Base-by-base conservation (phyloP, 1,284 basidiomycete genomes). In the Tremellales sp. region DNA sequence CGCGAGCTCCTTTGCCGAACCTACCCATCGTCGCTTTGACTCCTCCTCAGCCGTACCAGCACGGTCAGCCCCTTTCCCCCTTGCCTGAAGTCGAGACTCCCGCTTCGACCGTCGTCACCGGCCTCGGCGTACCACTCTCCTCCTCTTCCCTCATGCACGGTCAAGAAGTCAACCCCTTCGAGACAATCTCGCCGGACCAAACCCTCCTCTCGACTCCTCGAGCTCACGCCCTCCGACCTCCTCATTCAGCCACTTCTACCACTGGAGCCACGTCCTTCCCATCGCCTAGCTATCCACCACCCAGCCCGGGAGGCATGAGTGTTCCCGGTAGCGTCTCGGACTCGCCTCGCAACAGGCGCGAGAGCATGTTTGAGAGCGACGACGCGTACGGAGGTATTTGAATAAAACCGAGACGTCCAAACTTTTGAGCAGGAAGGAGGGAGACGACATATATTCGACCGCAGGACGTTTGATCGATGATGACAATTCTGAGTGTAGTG, bases 351-450 rank as follows among this genome's bases (percentile, higher is more conserved):
- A 48, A 54, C 24, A 60, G 64, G 61, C 48, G 37, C 13, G 41
- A 49, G 2, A 40, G 22, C 24, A 45, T 54, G 29, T 62, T 56
- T 48, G 58, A 61, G 33, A 58, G 54, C 19, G 64, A 72, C 6
- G 68, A 70, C 52, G 68, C 64, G n/a, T 72, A 72, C 53, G 69
- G 67, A 11, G 69, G 69, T 4, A 72, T 72, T 44, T 72, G 61
- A 40, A 12, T 10, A 15, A 8, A 39, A 39, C 19, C 10, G 7
- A 25, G 23, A 22, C 29, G n/a, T n/a, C n/a, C n/a, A n/a, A n/a
- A n/a, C n/a, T n/a, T n/a, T n/a, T n/a, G n/a, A n/a, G n/a, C n/a
- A n/a, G n/a, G n/a, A n/a, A n/a, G n/a, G n/a, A n/a, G n/a, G n/a
- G n/a, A n/a, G n/a, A n/a, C n/a, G n/a, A n/a, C n/a, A n/a, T n/a